Evolutionary conservation across 225 moss, liverwort and hornwort species (phyloP).

Genomic region (Rhytidiadelphus loreus): DNA sequence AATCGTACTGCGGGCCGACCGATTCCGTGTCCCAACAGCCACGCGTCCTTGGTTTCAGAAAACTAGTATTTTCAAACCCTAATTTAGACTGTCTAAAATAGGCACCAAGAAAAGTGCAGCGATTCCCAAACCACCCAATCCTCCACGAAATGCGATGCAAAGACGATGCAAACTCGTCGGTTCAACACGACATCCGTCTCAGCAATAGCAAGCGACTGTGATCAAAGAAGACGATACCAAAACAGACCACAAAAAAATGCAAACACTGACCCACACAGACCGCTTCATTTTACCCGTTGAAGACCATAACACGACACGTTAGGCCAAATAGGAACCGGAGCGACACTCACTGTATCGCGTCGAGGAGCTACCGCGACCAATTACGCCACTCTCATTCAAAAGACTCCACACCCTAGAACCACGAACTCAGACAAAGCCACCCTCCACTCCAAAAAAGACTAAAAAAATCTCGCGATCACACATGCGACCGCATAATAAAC

Average conservation of each 20-base stretch:
- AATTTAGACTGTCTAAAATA: slow-evolving; percentile 4
- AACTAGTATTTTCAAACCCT: not conserved
- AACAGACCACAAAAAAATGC: not conserved
- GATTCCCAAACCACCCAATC: not conserved
- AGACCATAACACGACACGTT: not conserved
- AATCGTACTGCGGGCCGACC: not conserved
- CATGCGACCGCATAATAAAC: not conserved
- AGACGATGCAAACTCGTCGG: not conserved
- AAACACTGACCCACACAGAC: not conserved
- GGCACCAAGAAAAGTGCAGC: not conserved
- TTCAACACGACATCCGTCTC: not conserved
- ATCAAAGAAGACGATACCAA: not conserved
- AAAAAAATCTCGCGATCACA: not conserved
- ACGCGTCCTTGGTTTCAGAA: not conserved
- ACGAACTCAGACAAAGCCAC: not conserved
- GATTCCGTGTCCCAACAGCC: not conserved
- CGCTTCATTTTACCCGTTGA: not conserved
- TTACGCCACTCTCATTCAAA: not conserved
- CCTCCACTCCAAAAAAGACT: not conserved
- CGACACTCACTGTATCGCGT: not conserved
- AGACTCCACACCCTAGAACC: not conserved
- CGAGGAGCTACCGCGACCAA: not conserved
- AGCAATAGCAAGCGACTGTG: not conserved
- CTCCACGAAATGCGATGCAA: not conserved
- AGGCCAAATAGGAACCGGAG: not conserved